Evolutionary conservation across 345 rosid genomes (phyloP).

Genomic region (Anastatica hierochuntica): DNA sequence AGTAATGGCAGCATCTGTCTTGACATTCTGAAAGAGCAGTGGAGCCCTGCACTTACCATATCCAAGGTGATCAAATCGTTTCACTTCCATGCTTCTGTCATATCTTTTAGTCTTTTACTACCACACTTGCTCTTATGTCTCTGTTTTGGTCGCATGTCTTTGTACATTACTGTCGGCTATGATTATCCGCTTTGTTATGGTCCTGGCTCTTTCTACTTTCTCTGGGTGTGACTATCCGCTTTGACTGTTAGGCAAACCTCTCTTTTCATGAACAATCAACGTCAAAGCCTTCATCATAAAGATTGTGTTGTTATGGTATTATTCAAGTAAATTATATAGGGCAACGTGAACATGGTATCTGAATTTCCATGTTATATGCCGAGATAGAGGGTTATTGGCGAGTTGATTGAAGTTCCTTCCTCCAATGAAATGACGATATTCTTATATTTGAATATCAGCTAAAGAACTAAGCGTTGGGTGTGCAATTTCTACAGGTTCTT

Average conservation of each 20-base stretch:
- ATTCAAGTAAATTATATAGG: neutral
- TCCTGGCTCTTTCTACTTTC: neutral
- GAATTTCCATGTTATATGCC: neutral
- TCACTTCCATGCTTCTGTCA: neutral
- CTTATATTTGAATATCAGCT: neutral
- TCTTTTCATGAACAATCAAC: neutral
- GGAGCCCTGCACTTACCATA: conserved; percentile 69
- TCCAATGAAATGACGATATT: neutral
- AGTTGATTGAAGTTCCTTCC: neutral
- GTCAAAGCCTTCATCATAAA: neutral
- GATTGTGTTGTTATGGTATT: neutral
- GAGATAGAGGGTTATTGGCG: neutral
- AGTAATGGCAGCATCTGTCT: conserved; percentile 71
- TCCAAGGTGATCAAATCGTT: conserved; percentile 40
- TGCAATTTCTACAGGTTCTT: conserved; percentile 36
- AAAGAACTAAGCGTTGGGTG: neutral
- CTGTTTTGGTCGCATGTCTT: neutral
- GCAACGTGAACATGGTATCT: neutral
- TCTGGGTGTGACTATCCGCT: neutral
- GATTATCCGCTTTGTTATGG: neutral
- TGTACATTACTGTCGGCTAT: neutral
- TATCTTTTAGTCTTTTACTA: neutral
- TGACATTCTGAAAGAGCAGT: conserved; percentile 64
- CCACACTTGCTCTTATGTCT: neutral
- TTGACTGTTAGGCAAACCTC: neutral